Conservation (phyloP, 805 yeast genomes). For the Candida peoriensis region DNA sequence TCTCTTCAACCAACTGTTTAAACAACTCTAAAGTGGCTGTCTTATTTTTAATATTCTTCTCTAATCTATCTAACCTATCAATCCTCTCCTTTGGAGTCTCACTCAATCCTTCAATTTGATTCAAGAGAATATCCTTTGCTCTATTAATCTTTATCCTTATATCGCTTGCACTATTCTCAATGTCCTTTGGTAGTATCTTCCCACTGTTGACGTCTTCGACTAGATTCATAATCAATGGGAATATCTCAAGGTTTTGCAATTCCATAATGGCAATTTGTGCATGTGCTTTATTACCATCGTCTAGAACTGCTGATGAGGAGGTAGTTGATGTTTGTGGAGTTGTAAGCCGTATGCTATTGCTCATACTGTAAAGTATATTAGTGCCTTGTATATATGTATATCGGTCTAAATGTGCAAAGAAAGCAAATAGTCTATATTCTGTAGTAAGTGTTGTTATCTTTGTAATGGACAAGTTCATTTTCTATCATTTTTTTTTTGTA, state of each 20-base stretch:
- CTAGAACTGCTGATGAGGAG: too few species aligned
- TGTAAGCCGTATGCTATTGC: too few species aligned
- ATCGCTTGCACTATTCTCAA: constrained; percentile 34
- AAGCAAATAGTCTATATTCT: too few species aligned
- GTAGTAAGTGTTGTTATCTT: too few species aligned
- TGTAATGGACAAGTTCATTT: too few species aligned
- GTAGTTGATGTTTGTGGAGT: too few species aligned
- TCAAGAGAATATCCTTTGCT: constrained; percentile 29
- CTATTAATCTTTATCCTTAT: constrained; percentile 36
- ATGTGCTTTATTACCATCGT: too few species aligned
- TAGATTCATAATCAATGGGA: constrained; percentile 36
- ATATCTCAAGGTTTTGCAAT: constrained; percentile 29
- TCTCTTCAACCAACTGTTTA: constrained; percentile 14
- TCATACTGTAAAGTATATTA: too few species aligned
- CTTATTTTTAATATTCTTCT: constrained; percentile 27
- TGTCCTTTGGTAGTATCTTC: constrained; percentile 36
- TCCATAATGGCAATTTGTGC: constrained; percentile 24
- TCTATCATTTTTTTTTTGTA: too few species aligned
- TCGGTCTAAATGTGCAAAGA: too few species aligned
- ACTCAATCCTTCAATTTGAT: constrained; percentile 39
- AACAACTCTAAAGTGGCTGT: constrained; percentile 21
- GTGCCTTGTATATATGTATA: too few species aligned
- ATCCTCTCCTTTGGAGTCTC: constrained; percentile 36
- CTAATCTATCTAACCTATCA: constrained; percentile 29
- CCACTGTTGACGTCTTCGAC: constrained; percentile 36